These are phyloP conservation scores for Candida khao-thaluensis DNA, from an alignment of 805 yeast genomes.

Conservation along the genomic window DNA sequence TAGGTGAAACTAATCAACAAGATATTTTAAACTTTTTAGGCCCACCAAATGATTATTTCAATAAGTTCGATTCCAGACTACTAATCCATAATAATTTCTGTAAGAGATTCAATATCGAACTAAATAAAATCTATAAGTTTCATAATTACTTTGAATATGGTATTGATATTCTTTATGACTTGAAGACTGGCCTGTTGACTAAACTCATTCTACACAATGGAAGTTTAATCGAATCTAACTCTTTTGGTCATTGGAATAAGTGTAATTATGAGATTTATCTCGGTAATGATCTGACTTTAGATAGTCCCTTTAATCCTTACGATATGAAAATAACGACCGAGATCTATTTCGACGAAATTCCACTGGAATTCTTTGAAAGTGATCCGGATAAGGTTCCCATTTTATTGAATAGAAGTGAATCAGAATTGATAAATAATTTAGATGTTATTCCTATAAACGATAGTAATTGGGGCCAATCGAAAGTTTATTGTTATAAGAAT, in stretches of 20 bases:
- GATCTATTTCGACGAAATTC: slow-evolving; percentile 33
- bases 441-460: slow-evolving; percentile 16
- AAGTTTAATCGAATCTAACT: slow-evolving; percentile 46
- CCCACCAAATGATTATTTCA: slow-evolving; percentile 54
- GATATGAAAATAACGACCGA: slow-evolving; percentile 18
- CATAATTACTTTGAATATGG: slow-evolving; percentile 60
- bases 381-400: slow-evolving; percentile 25
- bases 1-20: slow-evolving; percentile 51
- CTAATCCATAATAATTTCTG: slow-evolving; percentile 38
- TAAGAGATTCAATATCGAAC: slow-evolving; percentile 12
- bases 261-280: slow-evolving; percentile 42
- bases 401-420: slow-evolving; percentile 37
- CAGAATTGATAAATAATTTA: slow-evolving; percentile 35
- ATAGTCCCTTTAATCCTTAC: slow-evolving; percentile 11
- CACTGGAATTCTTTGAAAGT: slow-evolving; percentile 21
- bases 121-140: slow-evolving; percentile 31
- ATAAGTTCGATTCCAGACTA: slow-evolving; percentile 44
- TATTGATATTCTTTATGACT: slow-evolving; percentile 51
- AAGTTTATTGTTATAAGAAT: slow-evolving; percentile 37
- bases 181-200: slow-evolving; percentile 38
- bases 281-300: slow-evolving; percentile 1
- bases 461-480: slow-evolving; percentile 44
- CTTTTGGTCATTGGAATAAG: slow-evolving; percentile 54
- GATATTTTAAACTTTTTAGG: slow-evolving; percentile 48
- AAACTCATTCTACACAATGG: slow-evolving; percentile 55